A percentile compares a stretch with the other conserved stretches of the same genome.
Evolutionary conservation across 495 filamentous ascomycete species (phyloP).

Genomic region (Polyplosphaeria fusca): DNA sequence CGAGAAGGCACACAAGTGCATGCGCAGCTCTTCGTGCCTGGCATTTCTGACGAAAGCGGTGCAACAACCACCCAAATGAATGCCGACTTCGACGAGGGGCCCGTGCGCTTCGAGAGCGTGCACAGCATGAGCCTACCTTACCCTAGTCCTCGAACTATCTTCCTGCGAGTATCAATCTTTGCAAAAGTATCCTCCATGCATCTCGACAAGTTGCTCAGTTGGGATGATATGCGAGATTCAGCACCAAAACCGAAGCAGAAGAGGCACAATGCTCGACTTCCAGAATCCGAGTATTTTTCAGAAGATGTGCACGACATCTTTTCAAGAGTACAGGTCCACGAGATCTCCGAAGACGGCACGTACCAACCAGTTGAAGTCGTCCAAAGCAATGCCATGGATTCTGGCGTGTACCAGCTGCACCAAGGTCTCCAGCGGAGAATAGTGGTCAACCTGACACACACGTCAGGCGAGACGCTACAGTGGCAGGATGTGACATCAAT

Average conservation of each 20-base stretch:
- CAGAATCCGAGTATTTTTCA: slow-evolving; percentile 86
- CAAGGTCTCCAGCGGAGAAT: slow-evolving; percentile 92
- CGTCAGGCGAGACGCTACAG: slow-evolving; percentile 77
- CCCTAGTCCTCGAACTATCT: slow-evolving; percentile 68
- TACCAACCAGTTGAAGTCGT: slow-evolving; percentile 91
- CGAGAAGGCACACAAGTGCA: slow-evolving; percentile 94
- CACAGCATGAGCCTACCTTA: slow-evolving; percentile 98
- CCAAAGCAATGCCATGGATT: slow-evolving; percentile 75
- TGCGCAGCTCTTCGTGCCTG: slow-evolving; percentile 91
- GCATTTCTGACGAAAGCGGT: slow-evolving; percentile 86
- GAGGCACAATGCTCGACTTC: slow-evolving; percentile 61
- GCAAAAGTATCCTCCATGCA: slow-evolving; percentile 90
- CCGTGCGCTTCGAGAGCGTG: slow-evolving; percentile 92
- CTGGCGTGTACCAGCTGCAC: slow-evolving; percentile 87
- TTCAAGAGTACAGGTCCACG: slow-evolving; percentile 78
- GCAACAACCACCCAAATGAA: slow-evolving; percentile 94
- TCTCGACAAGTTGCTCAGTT: slow-evolving; percentile 94
- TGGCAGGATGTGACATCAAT: slow-evolving; percentile 78
- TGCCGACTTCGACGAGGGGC: slow-evolving; percentile 89
- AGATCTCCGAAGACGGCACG: slow-evolving; percentile 84
- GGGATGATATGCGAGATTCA: slow-evolving; percentile 95
- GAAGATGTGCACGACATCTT: slow-evolving; percentile 95
- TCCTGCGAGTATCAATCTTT: slow-evolving; percentile 87
- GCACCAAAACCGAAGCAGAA: slow-evolving; percentile 58
- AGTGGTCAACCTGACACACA: slow-evolving; percentile 80